These are phyloP conservation scores for Zygnema circumcarinatum DNA, from an alignment of 139 green algal genomes.

Conservation along the genomic window DNA sequence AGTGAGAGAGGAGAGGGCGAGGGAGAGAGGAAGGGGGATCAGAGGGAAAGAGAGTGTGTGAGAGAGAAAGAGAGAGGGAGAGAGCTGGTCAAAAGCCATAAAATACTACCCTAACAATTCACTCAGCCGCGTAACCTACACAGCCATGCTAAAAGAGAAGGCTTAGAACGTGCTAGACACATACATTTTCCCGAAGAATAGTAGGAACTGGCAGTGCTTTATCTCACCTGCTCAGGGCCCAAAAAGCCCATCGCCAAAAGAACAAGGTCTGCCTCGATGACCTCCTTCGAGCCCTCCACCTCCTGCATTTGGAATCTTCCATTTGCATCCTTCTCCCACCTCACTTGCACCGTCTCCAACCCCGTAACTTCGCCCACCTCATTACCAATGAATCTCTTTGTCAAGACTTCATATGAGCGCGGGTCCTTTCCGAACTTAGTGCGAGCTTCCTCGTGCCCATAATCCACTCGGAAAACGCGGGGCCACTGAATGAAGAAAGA, in stretches of 20 bases:
- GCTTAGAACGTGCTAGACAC: too few species aligned
- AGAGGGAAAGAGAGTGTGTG: not conserved
- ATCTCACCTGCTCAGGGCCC: slow-evolving; percentile 82
- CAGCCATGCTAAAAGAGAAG: too few species aligned
- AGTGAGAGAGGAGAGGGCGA: too few species aligned
- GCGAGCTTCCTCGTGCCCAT: slow-evolving; percentile 90
- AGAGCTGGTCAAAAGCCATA: too few species aligned
- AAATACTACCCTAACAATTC: too few species aligned
- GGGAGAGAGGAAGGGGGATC: not conserved
- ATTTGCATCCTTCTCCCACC: slow-evolving; percentile 50
- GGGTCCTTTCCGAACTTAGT: slow-evolving; percentile 78
- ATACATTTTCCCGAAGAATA: too few species aligned
- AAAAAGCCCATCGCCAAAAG: slow-evolving; percentile 97
- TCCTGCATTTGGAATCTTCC: slow-evolving; percentile 74
- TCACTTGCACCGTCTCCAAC: slow-evolving; percentile 68
- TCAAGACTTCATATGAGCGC: slow-evolving; percentile 90
- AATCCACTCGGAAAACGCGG: slow-evolving; percentile 86
- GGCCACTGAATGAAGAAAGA: slow-evolving; percentile 75
- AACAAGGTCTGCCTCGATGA: slow-evolving; percentile 89
- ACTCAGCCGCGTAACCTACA: too few species aligned
- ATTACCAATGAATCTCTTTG: slow-evolving; percentile 90
- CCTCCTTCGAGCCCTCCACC: slow-evolving; percentile 71
- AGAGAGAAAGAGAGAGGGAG: not conserved
- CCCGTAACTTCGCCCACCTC: slow-evolving; percentile 78
- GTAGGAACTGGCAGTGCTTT: too few species aligned